A percentile compares a stretch with the other conserved stretches of the same genome.
Conservation (phyloP, 495 filamentous ascomycete species). For the Cryomyces minteri region DNA sequence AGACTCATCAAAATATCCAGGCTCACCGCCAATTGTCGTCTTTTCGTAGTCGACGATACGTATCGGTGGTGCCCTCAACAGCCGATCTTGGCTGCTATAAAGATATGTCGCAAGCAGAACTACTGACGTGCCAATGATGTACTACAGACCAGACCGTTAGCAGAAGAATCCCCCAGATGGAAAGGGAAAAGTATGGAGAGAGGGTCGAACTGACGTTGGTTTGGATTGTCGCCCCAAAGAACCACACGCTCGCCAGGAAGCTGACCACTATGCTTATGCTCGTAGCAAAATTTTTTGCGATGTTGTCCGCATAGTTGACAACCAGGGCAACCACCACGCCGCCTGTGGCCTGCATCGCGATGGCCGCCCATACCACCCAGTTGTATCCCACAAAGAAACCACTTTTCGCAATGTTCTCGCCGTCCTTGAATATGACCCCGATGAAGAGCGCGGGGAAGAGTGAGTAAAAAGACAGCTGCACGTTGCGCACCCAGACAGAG, state of each 20-base stretch:
- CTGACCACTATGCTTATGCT: conserved; percentile 78
- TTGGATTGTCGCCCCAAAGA: conserved; percentile 65
- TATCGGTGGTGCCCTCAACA: conserved; percentile 47
- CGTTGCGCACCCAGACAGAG: conserved; percentile 83
- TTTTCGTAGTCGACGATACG: conserved; percentile 63
- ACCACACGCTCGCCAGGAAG: conserved; percentile 62
- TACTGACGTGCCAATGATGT: conserved; percentile 55
- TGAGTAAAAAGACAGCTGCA: conserved; percentile 84
- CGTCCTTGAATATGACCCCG: conserved; percentile 74
- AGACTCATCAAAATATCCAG: conserved; percentile 31
- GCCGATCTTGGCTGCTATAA: conserved; percentile 36
- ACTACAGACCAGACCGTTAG: conserved; percentile 30
- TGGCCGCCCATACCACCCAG: conserved; percentile 70
- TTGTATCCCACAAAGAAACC: conserved; percentile 94
- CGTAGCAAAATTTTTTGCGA: conserved; percentile 80
- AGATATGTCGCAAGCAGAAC: conserved; percentile 71
- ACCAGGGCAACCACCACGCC: conserved; percentile 70
- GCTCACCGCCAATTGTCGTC: conserved; percentile 31
- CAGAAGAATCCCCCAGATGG: no score
- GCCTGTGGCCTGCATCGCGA: conserved; percentile 63
- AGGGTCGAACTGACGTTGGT: conserved; percentile 36
- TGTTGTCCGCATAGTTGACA: conserved; percentile 74
- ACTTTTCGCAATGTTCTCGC: conserved; percentile 57
- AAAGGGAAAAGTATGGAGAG: conserved; percentile 2
- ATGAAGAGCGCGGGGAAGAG: conserved; percentile 74